A percentile compares a stretch with the other conserved stretches of the same genome.
phyloP scores from a whole-genome alignment of 1,139 yeast genomes.

The Yamadazyma pseudoaaseri region DNA sequence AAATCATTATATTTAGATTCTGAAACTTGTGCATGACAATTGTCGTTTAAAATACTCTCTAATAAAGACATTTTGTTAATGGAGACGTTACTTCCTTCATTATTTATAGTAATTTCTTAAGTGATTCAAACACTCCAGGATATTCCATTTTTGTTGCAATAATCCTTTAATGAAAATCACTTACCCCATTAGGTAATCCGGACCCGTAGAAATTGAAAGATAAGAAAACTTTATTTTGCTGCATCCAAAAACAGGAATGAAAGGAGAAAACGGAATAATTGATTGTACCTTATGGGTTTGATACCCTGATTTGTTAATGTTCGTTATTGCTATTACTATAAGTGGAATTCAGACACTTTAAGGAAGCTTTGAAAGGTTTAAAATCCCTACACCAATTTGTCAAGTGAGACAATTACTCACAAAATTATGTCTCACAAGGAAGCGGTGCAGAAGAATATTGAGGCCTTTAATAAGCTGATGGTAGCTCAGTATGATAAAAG shows the following conservation, averaged over 20 bases:
- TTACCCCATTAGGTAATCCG: constrained; percentile 6
- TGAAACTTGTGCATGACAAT: constrained; percentile 7
- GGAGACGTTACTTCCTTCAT: background rate
- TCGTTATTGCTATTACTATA: too few relatives aligned
- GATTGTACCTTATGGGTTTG: too few relatives aligned
- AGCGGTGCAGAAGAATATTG: constrained; percentile 26
- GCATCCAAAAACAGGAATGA: constrained; percentile 2
- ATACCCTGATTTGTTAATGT: too few relatives aligned
- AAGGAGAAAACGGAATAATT: constrained; percentile 3
- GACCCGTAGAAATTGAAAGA: constrained; percentile 6
- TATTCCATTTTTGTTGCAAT: constrained; percentile 8
- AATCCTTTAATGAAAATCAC: constrained; percentile 7
- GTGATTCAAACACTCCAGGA: constrained; percentile 7
- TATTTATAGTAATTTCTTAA: constrained; percentile 1
- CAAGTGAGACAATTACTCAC: too few relatives aligned
- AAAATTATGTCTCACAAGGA: constrained; percentile 17
- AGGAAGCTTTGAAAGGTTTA: too few relatives aligned
- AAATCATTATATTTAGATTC: constrained; percentile 9
- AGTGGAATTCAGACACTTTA: too few relatives aligned
- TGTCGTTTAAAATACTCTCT: constrained; percentile 1
- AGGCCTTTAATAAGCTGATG: constrained; percentile 14
- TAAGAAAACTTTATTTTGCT: constrained; percentile 2
- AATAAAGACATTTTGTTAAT: constrained; percentile 2
- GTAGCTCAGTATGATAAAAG: constrained; percentile 4
- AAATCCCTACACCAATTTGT: too few relatives aligned